Base-by-base conservation (phyloP, 768 basidiomycete genomes). In the Pleurotus pulmonarius region DNA sequence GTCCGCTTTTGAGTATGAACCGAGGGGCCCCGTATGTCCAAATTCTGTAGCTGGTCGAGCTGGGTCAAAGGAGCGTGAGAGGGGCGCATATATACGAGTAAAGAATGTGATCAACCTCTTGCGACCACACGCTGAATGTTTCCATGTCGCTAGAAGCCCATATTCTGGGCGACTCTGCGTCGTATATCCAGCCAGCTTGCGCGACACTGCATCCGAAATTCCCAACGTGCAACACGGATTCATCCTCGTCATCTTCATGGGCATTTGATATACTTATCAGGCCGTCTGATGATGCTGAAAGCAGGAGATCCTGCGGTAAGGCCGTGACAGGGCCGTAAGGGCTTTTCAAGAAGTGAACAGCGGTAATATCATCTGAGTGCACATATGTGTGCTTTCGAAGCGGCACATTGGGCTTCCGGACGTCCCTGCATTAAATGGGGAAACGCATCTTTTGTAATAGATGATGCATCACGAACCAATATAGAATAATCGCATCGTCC, bases 121-220 rank as follows among this genome's bases (percentile, higher is more conserved):
- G 70, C 24, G 86, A 82, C 95, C 94, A 98, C 12, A 83, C 78
- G 56, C 89, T 88, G 61, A 95, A 89, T 0, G 90, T 93, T 69
- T 98, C 94, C 94, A 97, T 97, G 71, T 97, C 95, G 60, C 92
- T 94, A 9, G 84, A 80, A 20, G 87, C 88, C 93, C 94, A 97
- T 6, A 94, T 75, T 46, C 68, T 72, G 26, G 72, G 71, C 13
- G 60, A 65, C 4, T 69, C 49, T 24, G 63, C 60, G 26, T 69
- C 48, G 16, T 73, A 65, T 49, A 82, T 78, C 87, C 86, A 90
- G 1, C 86, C 92, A 5, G 82, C 84, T 64, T 90, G 88, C 0
- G 88, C 86, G 58, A 92, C 73, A 64, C 87, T 92, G 64, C 84
- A 85, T 2, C 88, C 91, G 84, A 88, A 91, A 60, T 93, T 93